phyloP scores from a whole-genome alignment of 805 yeast genomes.

The Teunomyces panamensis region DNA sequence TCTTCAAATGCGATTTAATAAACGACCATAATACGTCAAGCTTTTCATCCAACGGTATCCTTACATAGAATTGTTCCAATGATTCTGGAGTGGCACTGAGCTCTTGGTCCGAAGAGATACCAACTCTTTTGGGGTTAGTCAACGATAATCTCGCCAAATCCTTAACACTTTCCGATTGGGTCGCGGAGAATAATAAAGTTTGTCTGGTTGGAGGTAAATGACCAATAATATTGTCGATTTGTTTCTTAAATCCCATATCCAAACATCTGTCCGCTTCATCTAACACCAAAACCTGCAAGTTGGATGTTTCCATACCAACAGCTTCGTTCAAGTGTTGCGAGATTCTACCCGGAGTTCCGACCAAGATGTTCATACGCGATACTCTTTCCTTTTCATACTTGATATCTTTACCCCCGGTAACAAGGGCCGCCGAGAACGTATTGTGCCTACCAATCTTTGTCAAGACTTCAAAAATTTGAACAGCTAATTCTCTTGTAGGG shows the following conservation, averaged over 20 bases:
- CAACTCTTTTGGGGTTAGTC: conserved; percentile 52
- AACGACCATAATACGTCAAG: conserved; percentile 84
- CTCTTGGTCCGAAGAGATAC: conserved; percentile 41
- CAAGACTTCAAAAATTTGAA: conserved; percentile 85
- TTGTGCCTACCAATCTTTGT: conserved; percentile 75
- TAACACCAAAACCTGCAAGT: conserved; percentile 72
- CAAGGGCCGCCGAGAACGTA: conserved; percentile 81
- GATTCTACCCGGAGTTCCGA: conserved; percentile 90
- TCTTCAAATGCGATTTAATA: conserved; percentile 75
- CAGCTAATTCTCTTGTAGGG: conserved; percentile 89
- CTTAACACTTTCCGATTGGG: conserved; percentile 77
- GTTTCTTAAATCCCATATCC: conserved; percentile 89
- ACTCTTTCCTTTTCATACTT: conserved; percentile 78
- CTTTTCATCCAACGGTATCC: conserved; percentile 72
- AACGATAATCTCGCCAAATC: conserved; percentile 81
- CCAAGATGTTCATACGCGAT: conserved; percentile 71
- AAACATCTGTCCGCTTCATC: conserved; percentile 93
- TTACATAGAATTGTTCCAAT: conserved; percentile 78
- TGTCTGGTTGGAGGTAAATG: conserved; percentile 81
- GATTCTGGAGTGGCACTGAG: conserved; percentile 76
- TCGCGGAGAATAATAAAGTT: conserved; percentile 82
- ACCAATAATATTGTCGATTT: conserved; percentile 74
- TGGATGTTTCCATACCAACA: conserved; percentile 69
- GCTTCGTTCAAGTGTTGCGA: conserved; percentile 91
- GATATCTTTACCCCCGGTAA: conserved; percentile 91